A percentile compares a stretch with the other conserved stretches of the same genome.
Evolutionary conservation across 2,329 filamentous ascomycete species (phyloP).

Genomic region (Sporothrix pseudoabietina): DNA sequence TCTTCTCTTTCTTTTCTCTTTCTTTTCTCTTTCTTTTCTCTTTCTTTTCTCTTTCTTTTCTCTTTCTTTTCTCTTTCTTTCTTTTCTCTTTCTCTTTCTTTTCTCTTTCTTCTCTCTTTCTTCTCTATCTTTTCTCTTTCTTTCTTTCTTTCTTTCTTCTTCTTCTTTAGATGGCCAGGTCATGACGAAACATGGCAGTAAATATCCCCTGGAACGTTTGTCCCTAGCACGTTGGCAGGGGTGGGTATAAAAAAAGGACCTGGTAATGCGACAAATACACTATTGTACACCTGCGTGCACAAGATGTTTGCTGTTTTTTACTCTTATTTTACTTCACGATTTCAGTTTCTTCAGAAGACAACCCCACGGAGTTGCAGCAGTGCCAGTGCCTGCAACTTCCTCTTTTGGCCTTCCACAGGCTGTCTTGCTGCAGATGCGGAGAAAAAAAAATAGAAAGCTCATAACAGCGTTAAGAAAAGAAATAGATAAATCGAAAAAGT

Average conservation of each 20-base stretch:
- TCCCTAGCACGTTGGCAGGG: not conserved
- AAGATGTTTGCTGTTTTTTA: not conserved
- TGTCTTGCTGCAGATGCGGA: conserved; percentile 3
- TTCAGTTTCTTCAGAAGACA: not conserved
- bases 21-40: too few species aligned
- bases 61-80: too few species aligned
- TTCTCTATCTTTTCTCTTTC: too few species aligned
- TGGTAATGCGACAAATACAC: conserved; percentile 3
- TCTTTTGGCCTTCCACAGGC: conserved; percentile 15
- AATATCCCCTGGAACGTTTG: not conserved
- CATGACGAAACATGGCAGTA: not conserved
- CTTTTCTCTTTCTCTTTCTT: not conserved
- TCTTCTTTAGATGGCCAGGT: not conserved
- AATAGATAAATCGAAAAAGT: not conserved
- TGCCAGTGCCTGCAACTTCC: conserved; percentile 1
- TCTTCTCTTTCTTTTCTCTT: not conserved
- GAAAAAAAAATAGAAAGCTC: not conserved
- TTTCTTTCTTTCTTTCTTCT: too few species aligned
- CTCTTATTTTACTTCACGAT: not conserved
- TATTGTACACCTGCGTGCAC: not conserved
- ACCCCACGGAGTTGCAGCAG: not conserved
- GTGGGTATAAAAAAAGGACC: not conserved
- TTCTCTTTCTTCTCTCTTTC: too few species aligned
- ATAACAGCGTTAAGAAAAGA: not conserved
- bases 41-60: too few species aligned